Evolutionary conservation across 106 monocot species (phyloP).

Genomic region (Posidonia australis): DNA sequence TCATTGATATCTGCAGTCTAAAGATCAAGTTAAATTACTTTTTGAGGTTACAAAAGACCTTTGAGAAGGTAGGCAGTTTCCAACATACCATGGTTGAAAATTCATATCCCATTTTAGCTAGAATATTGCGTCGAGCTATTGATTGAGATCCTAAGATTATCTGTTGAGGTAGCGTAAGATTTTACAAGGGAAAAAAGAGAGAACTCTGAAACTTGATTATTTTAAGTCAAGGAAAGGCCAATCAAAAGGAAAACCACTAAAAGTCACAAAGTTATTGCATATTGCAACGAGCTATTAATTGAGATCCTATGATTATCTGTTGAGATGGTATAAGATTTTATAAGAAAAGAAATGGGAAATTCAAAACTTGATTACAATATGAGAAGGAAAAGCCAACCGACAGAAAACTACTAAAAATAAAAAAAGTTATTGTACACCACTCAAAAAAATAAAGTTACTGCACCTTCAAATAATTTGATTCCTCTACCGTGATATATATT

Average conservation of each 20-base stretch:
- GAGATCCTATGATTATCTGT: not conserved
- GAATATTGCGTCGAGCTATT: conserved; percentile 64
- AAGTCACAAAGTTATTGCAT: not conserved
- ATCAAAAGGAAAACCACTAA: not conserved
- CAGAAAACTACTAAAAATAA: too few relatives aligned
- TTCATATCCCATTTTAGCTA: conserved; percentile 83
- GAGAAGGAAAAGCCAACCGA: not conserved
- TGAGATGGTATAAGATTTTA: not conserved
- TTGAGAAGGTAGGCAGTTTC: not conserved
- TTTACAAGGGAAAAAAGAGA: too few relatives aligned
- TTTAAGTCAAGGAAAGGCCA: not conserved
- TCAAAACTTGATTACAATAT: too few relatives aligned
- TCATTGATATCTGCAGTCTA: conserved; percentile 93
- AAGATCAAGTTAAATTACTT: not conserved
- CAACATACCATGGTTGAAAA: conserved; percentile 66
- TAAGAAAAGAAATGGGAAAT: not conserved
- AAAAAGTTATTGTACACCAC: too few relatives aligned
- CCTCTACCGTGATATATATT: too few relatives aligned
- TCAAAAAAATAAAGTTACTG: too few relatives aligned
- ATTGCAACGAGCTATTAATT: not conserved
- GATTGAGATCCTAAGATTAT: conserved; percentile 88
- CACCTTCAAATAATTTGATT: too few relatives aligned
- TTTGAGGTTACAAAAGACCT: not conserved
- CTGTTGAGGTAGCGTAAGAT: conserved; percentile 21
- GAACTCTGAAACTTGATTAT: too few relatives aligned